Conservation (phyloP, 1,284 basidiomycete species). For the Porogramme epimiltina region DNA sequence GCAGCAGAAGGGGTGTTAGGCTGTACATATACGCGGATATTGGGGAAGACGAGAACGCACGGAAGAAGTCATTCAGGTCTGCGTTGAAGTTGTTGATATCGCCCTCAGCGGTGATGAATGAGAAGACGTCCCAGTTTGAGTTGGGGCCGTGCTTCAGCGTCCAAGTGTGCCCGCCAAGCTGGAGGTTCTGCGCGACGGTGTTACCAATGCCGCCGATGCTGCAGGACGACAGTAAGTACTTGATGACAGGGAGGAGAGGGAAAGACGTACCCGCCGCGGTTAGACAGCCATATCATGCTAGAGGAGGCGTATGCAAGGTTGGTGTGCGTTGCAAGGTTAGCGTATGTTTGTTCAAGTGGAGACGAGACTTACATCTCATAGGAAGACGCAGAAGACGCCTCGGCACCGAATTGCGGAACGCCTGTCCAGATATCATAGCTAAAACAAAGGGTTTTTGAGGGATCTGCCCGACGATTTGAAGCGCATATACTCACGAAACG, state of each 20-base stretch:
- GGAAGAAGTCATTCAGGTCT: constrained; percentile 58
- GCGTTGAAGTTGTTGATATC: constrained; percentile 54
- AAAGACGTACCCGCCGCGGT: constrained; percentile 50
- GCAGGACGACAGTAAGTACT: not conserved
- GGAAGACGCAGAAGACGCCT: constrained; percentile 49
- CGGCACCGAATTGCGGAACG: constrained; percentile 41
- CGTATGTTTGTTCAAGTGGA: no score
- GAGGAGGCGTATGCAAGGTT: no score
- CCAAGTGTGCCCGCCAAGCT: constrained; percentile 55
- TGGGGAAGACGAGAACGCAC: constrained; percentile 33
- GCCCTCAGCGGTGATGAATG: constrained; percentile 52
- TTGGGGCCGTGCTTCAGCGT: constrained; percentile 59
- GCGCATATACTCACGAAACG: constrained; percentile 43
- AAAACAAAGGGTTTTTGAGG: not conserved
- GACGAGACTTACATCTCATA: constrained; percentile 50
- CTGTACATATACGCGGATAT: no score
- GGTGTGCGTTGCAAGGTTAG: no score
- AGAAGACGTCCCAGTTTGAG: constrained; percentile 56
- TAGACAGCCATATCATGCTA: constrained; percentile 67
- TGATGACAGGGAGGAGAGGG: not conserved
- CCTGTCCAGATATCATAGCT: constrained; percentile 64
- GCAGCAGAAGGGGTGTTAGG: not conserved
- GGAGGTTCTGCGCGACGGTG: constrained; percentile 43
- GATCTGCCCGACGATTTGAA: not conserved
- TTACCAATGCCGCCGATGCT: constrained; percentile 59